Evolutionary conservation across 768 basidiomycete genomes (phyloP).

Genomic region (Lactarius evosmus): DNA sequence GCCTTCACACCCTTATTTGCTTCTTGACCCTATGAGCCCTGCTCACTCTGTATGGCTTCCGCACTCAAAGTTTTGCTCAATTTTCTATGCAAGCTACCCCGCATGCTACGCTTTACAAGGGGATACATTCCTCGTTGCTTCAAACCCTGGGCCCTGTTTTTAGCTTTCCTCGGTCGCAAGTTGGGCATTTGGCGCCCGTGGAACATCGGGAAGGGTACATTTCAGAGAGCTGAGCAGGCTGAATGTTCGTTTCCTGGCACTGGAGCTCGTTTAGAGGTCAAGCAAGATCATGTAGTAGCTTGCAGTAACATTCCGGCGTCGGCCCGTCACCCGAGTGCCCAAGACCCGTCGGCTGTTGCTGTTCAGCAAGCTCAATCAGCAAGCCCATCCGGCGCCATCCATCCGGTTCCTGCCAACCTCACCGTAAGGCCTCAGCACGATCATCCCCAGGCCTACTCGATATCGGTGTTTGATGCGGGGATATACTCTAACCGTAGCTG

Average conservation of each 20-base stretch:
- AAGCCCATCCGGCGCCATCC: neutral
- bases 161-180: neutral
- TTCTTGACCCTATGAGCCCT: neutral
- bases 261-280: neutral
- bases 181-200: neutral
- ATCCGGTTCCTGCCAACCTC: neutral
- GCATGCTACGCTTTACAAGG: neutral
- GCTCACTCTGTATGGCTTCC: neutral
- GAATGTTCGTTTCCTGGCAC: neutral
- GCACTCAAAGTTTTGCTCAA: neutral
- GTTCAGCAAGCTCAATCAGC: neutral
- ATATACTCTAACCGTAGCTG: neutral
- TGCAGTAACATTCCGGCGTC: neutral
- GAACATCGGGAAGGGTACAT: neutral
- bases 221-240: neutral
- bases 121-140: neutral
- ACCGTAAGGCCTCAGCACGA: neutral
- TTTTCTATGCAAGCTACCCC: neutral
- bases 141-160: neutral
- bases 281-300: neutral
- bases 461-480: neutral
- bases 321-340: neutral
- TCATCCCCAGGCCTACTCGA: neutral
- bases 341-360: too few relatives aligned
- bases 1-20: too few relatives aligned